Evolutionary conservation across 148 eudicot species (phyloP).

Genomic region (Suaeda aralocaspica): DNA sequence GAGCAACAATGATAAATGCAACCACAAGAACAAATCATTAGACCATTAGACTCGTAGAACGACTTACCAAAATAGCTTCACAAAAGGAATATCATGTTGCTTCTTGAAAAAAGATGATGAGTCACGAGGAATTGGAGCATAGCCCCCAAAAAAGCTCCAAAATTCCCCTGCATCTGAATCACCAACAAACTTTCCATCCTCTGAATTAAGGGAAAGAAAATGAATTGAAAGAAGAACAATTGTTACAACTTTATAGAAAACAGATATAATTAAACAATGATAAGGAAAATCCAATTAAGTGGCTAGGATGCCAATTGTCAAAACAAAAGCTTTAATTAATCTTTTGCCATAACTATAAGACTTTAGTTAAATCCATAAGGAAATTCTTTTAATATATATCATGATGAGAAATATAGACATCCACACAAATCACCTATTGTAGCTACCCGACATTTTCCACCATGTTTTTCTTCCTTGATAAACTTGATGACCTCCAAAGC

Average conservation of each 20-base stretch:
- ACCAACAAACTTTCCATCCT: constrained; percentile 75
- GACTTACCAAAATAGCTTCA: constrained; percentile 8
- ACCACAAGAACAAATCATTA: neutral
- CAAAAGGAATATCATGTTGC: constrained; percentile 17
- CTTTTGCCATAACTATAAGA: neutral
- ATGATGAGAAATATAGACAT: neutral
- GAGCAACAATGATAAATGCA: neutral
- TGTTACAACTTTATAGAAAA: neutral
- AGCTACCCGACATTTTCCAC: constrained; percentile 65
- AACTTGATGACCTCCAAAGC: constrained; percentile 83
- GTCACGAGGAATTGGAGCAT: constrained; percentile 73
- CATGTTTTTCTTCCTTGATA: constrained; percentile 68
- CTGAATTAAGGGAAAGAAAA: constrained; percentile 27
- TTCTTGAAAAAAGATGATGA: constrained; percentile 31
- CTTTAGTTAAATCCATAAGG: neutral
- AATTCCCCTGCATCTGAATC: constrained; percentile 80
- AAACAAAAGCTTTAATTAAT: neutral
- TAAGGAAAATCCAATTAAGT: neutral
- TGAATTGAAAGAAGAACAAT: too few species aligned
- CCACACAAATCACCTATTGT: constrained; percentile 40
- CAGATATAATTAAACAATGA: neutral
- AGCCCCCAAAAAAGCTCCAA: constrained; percentile 82
- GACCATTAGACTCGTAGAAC: neutral
- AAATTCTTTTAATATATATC: neutral
- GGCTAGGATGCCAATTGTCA: neutral